A percentile compares a stretch with the other conserved stretches of the same genome.
Evolutionary conservation across 768 basidiomycete species (phyloP).

Genomic region (Auricularia auricula-judae): DNA sequence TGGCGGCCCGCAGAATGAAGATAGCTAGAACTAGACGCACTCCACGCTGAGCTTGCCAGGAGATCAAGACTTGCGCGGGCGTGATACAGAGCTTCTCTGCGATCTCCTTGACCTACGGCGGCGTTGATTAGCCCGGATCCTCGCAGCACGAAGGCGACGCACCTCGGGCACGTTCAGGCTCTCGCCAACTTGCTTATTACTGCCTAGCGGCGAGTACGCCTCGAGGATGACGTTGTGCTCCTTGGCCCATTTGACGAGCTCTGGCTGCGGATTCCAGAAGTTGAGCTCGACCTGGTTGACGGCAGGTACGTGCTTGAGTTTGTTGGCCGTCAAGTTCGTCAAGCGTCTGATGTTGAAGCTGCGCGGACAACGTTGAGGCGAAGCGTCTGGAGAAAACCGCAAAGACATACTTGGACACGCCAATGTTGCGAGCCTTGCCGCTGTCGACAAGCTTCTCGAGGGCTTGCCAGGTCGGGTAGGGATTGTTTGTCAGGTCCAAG

Average conservation of each 20-base stretch:
- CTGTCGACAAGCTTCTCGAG: constrained; percentile 68
- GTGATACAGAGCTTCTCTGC: constrained; percentile 45
- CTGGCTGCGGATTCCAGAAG: constrained; percentile 68
- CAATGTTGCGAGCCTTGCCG: constrained; percentile 71
- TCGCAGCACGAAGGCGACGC: neutral
- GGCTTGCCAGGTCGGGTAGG: constrained; percentile 72
- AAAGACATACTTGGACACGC: constrained; percentile 61
- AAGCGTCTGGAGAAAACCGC: too few species aligned
- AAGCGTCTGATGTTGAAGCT: constrained; percentile 56
- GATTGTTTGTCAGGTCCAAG: constrained; percentile 48
- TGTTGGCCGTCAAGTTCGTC: constrained; percentile 50
- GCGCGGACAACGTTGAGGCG: constrained; percentile 1
- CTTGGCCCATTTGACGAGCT: constrained; percentile 66
- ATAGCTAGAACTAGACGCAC: constrained; percentile 27
- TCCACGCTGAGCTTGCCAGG: constrained; percentile 69
- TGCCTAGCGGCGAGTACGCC: constrained; percentile 70
- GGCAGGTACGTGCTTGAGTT: constrained; percentile 49
- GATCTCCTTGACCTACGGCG: neutral
- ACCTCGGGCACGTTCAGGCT: constrained; percentile 50
- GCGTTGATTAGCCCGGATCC: neutral
- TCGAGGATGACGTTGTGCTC: constrained; percentile 54
- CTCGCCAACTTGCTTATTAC: constrained; percentile 44
- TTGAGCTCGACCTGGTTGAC: constrained; percentile 74
- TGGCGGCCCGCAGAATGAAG: neutral
- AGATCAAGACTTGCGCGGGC: constrained; percentile 64